phyloP scores from a whole-genome alignment of 768 basidiomycete genomes.

The Pleurotus sapidus region DNA sequence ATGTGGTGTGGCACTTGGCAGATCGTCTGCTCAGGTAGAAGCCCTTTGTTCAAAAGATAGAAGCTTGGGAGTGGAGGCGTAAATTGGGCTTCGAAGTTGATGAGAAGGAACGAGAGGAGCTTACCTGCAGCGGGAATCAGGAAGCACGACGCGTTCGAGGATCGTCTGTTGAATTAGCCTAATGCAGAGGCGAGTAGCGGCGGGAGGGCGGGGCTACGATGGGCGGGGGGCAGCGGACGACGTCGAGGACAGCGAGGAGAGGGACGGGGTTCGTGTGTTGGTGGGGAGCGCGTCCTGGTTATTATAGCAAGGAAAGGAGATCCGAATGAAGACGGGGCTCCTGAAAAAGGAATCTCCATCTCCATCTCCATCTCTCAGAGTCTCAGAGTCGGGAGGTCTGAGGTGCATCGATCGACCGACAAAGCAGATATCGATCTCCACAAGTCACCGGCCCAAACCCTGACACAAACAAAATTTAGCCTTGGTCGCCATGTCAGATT shows the following conservation, averaged over 20 bases:
- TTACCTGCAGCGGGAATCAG: not conserved
- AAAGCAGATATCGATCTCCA: not conserved
- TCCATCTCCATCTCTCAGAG: too few relatives aligned
- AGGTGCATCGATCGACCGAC: not conserved
- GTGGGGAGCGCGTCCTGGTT: too few relatives aligned
- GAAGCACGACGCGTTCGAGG: not conserved
- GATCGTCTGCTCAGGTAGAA: conserved; percentile 24
- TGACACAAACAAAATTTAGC: not conserved
- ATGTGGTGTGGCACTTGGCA: conserved; percentile 18
- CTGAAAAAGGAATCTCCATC: not conserved
- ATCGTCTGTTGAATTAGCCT: not conserved
- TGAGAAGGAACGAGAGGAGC: conserved; percentile 9
- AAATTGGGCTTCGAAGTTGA: conserved; percentile 7
- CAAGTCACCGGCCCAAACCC: not conserved
- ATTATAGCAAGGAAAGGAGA: not conserved
- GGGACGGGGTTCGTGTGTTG: too few relatives aligned
- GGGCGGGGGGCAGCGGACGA: too few relatives aligned
- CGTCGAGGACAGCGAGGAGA: too few relatives aligned
- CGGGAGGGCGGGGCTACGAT: not conserved
- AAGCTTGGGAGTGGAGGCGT: not conserved
- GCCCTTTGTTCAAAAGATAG: conserved; percentile 11
- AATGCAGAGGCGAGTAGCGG: not conserved
- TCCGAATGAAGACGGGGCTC: not conserved
- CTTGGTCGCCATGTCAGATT: not conserved
- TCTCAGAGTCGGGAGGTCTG: not conserved